Evolutionary conservation across 306 rosid genomes (phyloP), one percentile per base, ranked within the genome.

Genomic region (Canavalia gladiata): DNA sequence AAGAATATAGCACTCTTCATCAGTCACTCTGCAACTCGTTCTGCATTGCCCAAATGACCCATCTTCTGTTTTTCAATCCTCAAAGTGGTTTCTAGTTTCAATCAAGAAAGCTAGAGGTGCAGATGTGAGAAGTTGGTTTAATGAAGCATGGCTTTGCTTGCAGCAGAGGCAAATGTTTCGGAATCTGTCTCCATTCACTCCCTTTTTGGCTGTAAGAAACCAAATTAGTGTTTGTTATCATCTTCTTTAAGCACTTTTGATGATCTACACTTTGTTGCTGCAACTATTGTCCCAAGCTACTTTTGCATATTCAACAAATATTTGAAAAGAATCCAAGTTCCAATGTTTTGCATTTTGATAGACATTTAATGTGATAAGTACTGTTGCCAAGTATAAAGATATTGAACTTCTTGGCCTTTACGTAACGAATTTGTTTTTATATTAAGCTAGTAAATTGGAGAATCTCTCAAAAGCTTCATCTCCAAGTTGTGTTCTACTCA

Each of bases 381-480:
- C 18, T 35, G 65, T 41, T 39, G 54, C 39, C 41, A 9, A 28
- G 12, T 60, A n/a, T 62, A 52, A 34, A 30, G 52, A 56, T 25
- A 37, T 46, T 0, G 25, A 13, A 34, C 43, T 4, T 49, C n/a
- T 2, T 43, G 18, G 29, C 60, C 55, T 25, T 45, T 43, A 62
- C 35, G 4, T 65, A 69, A 74, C 31, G 39, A 39, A 76, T 70
- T 69, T 62, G 6, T 56, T 68, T 62, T 76, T 58, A 12, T 8
- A 79, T 9, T 69, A 69, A 6, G 30, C 18, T 46, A 46, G 41
- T 78, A 78, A 78, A 42, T 31, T 69, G 46, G 39, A 81, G 87
- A 81, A 86, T 60, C 85, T 65, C 50, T 79, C 46, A 41, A 81
- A 60, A 55, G 84, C 87, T 86, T 86, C 85, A 75, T 80, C 59